These are phyloP conservation scores for Fusarium napiforme DNA, from an alignment of 2,329 filamentous ascomycete species.

Conservation along the genomic window DNA sequence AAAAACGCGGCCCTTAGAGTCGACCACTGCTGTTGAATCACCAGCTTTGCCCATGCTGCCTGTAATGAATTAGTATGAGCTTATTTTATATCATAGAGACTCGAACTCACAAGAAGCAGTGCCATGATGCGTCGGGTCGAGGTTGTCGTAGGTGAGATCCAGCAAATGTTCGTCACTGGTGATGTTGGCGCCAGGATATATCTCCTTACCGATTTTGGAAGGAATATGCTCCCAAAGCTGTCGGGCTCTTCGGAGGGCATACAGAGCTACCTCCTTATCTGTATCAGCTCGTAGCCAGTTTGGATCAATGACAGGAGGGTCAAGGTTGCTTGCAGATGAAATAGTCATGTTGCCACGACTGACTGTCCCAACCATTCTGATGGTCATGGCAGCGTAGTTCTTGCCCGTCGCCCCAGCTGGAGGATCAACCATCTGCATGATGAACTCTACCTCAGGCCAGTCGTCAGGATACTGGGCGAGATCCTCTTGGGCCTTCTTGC, in stretches of 20 bases:
- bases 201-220: background rate
- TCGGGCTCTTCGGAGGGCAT: background rate
- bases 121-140: background rate
- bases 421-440: constrained; percentile 13
- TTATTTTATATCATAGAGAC: rapidly evolving
- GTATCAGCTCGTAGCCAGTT: constrained; percentile 56
- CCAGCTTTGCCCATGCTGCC: background rate
- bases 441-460: constrained; percentile 50
- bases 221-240: background rate
- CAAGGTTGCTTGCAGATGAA: constrained; percentile 44
- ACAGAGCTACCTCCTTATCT: constrained; percentile 55
- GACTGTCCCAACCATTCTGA: constrained; percentile 51
- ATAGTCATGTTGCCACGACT: constrained; percentile 59
- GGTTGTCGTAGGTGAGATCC: background rate
- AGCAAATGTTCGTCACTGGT: background rate
- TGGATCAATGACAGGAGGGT: constrained; percentile 56
- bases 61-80: background rate
- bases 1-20: background rate
- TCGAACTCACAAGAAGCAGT: background rate
- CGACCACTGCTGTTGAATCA: background rate
- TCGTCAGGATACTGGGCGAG: constrained; percentile 44
- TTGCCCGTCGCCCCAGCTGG: constrained; percentile 2
- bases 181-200: background rate
- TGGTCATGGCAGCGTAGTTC: constrained; percentile 32
- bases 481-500: background rate